A percentile compares a stretch with the other conserved stretches of the same genome.
Conservation (phyloP, 2,329 filamentous ascomycete species). For the Pseudocercospora macadamiae region DNA sequence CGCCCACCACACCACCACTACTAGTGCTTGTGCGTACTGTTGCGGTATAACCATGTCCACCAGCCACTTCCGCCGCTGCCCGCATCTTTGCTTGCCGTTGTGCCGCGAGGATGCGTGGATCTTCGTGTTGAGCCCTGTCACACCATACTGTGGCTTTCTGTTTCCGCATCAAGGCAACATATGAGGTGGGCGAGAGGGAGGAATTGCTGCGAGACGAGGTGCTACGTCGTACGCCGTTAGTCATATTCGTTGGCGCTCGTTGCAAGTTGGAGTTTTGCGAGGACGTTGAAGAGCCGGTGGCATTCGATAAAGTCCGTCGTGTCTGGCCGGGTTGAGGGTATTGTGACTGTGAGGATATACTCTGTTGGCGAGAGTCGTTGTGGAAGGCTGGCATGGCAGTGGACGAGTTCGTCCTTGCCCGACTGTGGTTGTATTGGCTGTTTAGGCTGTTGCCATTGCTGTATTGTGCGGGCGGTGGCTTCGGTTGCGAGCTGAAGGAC, state of each 20-base stretch:
- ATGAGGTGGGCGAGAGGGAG: conserved; percentile 67
- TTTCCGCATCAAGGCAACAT: conserved; percentile 92
- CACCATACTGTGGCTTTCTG: conserved; percentile 99
- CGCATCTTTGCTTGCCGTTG: conserved; percentile 86
- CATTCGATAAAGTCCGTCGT: conserved; percentile 66
- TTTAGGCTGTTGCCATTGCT: conserved; percentile 19
- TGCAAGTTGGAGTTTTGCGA: conserved; percentile 54
- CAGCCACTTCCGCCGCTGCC: conserved; percentile 80
- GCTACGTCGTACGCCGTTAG: conserved; percentile 64
- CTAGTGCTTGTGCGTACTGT: conserved; percentile 34
- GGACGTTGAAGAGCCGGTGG: conserved; percentile 68
- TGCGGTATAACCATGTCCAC: conserved; percentile 50
- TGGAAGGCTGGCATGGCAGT: conserved; percentile 28
- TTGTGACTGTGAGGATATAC: conserved; percentile 20
- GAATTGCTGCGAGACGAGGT: conserved; percentile 74
- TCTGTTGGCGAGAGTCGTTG: conserved; percentile 30
- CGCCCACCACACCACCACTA: conserved; percentile 44
- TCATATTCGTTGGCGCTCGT: conserved; percentile 53
- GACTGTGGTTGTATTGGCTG: conserved; percentile 43
- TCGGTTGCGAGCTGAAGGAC: too few species aligned
- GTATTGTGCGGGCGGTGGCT: conserved; percentile 6
- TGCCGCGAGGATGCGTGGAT: conserved; percentile 78
- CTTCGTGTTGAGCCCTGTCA: conserved; percentile 89
- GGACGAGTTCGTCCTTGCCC: conserved; percentile 47
- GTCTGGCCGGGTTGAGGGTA: conserved; percentile 22